phyloP scores from a whole-genome alignment of 495 filamentous ascomycete genomes.

The Aspergillus heteromorphus region DNA sequence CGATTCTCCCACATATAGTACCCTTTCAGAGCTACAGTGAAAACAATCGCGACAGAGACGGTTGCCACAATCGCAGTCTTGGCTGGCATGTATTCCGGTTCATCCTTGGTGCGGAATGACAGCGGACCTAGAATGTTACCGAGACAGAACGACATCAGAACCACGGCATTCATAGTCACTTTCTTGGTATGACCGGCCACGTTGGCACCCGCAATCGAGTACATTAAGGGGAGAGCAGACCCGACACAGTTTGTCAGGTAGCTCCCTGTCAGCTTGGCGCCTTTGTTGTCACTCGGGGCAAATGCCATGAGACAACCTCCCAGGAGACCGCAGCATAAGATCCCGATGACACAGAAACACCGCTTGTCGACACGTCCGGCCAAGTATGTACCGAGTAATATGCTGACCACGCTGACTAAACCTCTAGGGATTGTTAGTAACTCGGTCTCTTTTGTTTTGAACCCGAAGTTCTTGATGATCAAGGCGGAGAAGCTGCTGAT shows the following conservation, averaged over 20 bases:
- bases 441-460: constrained; percentile 47
- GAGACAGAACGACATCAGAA: constrained; percentile 54
- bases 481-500: constrained; percentile 33
- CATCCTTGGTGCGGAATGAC: constrained; percentile 42
- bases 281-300: constrained; percentile 28
- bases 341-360: constrained; percentile 40
- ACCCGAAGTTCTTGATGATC: constrained; percentile 54
- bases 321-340: constrained; percentile 38
- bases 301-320: constrained; percentile 60
- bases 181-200: constrained; percentile 47
- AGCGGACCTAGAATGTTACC: constrained; percentile 56
- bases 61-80: constrained; percentile 56
- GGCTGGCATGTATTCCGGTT: constrained; percentile 51
- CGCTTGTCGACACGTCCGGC: constrained; percentile 42
- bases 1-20: constrained; percentile 47
- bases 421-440: constrained; percentile 63
- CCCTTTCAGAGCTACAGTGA: constrained; percentile 27
- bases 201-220: constrained; percentile 40
- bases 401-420: constrained; percentile 49
- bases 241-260: constrained; percentile 38
- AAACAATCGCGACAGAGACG: constrained; percentile 33
- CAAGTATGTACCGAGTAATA: constrained; percentile 42
- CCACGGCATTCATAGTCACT: constrained; percentile 52
- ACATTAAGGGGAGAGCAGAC: constrained; percentile 33
- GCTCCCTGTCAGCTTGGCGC: constrained; percentile 31